Evolutionary conservation across 1,139 yeast species (phyloP).

Genomic region (Entelexis paramagnoliae): DNA sequence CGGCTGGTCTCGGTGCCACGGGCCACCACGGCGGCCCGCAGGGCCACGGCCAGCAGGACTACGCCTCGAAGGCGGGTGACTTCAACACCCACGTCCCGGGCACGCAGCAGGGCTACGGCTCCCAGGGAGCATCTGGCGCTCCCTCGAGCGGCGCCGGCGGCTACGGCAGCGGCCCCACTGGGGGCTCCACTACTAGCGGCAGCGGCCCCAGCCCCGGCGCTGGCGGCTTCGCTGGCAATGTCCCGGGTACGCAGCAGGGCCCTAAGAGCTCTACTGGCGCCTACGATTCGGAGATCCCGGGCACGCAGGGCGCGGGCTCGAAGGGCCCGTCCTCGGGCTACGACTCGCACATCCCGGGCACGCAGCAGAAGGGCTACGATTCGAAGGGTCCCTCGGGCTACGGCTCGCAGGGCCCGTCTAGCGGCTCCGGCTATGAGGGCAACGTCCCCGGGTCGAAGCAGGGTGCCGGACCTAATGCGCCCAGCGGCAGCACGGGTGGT

Average conservation of each 20-base stretch:
- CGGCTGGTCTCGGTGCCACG: slow-evolving; percentile 7
- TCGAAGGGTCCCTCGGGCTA: not conserved
- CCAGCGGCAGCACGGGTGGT: not conserved
- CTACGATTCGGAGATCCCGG: not conserved
- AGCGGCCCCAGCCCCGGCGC: no score
- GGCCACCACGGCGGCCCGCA: not conserved
- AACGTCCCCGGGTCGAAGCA: no score
- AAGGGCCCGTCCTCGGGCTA: not conserved
- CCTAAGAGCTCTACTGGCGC: not conserved
- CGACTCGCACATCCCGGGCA: not conserved
- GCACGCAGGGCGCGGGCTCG: not conserved
- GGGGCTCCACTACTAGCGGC: no score
- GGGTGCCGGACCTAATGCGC: no score
- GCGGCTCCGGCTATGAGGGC: no score
- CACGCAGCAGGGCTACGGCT: not conserved
- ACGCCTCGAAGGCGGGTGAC: not conserved
- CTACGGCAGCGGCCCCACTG: not conserved
- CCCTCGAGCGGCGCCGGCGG: not conserved
- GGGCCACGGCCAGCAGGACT: not conserved
- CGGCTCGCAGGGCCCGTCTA: not conserved
- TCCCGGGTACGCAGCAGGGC: not conserved
- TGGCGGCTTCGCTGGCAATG: not conserved
- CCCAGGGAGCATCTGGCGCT: not conserved
- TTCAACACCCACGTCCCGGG: not conserved
- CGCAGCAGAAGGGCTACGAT: slow-evolving; percentile 6